A percentile compares a stretch with the other conserved stretches of the same genome.
These are phyloP conservation scores for Macrolepiota fuliginosa DNA, from an alignment of 768 basidiomycete genomes.

Conservation along the genomic window DNA sequence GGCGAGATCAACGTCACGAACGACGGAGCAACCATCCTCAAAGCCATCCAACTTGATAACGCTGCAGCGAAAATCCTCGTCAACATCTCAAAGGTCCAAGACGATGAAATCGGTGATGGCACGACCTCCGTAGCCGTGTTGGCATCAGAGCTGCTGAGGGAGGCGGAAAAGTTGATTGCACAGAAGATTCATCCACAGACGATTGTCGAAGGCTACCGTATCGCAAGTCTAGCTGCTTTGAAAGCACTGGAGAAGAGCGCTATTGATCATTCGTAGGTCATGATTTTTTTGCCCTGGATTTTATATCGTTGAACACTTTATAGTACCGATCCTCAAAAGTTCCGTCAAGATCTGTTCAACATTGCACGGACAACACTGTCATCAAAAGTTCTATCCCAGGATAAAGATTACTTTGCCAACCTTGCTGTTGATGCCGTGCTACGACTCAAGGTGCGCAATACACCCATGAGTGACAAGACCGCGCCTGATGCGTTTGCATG, in stretches of 20 bases:
- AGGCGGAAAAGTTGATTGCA: slow-evolving; percentile 92
- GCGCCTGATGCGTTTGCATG: neutral
- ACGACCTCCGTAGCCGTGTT: slow-evolving; percentile 91
- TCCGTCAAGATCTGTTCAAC: slow-evolving; percentile 91
- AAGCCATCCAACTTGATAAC: slow-evolving; percentile 96
- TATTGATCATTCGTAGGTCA: slow-evolving; percentile 75
- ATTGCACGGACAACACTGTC: slow-evolving; percentile 95
- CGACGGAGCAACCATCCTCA: slow-evolving; percentile 98
- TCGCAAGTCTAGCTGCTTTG: slow-evolving; percentile 84
- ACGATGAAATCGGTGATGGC: slow-evolving; percentile 98
- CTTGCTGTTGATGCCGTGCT: slow-evolving; percentile 97
- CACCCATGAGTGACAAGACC: neutral
- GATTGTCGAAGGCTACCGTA: slow-evolving; percentile 94
- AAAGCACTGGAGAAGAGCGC: slow-evolving; percentile 82
- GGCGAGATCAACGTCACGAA: slow-evolving; percentile 97
- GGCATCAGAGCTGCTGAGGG: slow-evolving; percentile 86
- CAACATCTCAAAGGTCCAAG: slow-evolving; percentile 99
- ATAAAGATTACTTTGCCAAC: slow-evolving; percentile 98
- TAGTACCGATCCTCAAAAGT: slow-evolving; percentile 69
- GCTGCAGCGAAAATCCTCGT: slow-evolving; percentile 99
- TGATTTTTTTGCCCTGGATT: neutral
- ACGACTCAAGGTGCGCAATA: slow-evolving; percentile 65
- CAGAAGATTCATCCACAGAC: slow-evolving; percentile 97
- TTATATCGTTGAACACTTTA: neutral
- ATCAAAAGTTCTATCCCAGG: slow-evolving; percentile 93